Conservation (phyloP, 768 basidiomycete genomes). For the Suillus decipiens region DNA sequence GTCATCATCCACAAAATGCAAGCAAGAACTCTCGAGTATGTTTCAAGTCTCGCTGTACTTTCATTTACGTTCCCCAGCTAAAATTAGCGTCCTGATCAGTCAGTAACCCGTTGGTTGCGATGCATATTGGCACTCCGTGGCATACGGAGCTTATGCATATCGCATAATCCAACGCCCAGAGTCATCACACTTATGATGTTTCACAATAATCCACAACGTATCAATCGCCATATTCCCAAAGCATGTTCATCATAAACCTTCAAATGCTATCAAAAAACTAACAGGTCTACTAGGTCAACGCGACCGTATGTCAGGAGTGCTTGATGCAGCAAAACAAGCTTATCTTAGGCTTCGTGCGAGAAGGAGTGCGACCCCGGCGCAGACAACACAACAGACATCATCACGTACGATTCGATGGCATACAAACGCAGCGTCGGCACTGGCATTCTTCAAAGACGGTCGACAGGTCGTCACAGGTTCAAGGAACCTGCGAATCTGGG, state of each 20-base stretch:
- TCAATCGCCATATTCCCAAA: not conserved
- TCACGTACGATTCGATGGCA: not conserved
- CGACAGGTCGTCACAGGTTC: not conserved
- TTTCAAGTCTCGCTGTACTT: not conserved
- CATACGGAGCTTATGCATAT: not conserved
- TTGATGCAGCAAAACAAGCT: not conserved
- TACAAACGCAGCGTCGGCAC: not conserved
- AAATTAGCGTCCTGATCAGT: not conserved
- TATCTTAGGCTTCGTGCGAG: not conserved
- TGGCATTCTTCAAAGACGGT: not conserved
- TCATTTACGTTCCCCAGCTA: not conserved
- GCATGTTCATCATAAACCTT: not conserved
- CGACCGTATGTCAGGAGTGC: not conserved
- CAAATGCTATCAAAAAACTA: not conserved
- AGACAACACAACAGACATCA: not conserved
- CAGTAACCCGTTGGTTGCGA: not conserved
- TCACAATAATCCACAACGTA: not conserved
- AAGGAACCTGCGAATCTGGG: not conserved
- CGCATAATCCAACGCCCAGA: not conserved
- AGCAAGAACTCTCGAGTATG: not conserved
- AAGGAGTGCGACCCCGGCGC: not conserved
- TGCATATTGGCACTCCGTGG: not conserved
- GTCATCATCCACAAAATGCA: not conserved
- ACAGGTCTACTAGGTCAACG: not conserved
- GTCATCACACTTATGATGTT: not conserved